These are phyloP conservation scores for Thalia dealbata DNA, from an alignment of 176 grass and related monocot genomes.

Conservation along the genomic window DNA sequence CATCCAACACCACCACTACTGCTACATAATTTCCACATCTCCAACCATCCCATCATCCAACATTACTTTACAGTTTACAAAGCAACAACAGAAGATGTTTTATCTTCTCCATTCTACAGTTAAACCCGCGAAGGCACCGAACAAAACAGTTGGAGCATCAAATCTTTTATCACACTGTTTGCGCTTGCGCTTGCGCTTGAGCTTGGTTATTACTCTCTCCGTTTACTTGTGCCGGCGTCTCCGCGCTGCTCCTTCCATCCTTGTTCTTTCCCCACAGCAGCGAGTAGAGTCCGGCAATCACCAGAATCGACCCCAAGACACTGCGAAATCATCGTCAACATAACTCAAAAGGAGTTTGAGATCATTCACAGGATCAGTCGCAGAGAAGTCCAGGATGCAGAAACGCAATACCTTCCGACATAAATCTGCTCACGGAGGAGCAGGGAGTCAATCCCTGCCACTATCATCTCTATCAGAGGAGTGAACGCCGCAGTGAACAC, in stretches of 20 bases:
- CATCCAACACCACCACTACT: too few species aligned
- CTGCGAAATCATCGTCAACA: background rate
- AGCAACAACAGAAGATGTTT: too few species aligned
- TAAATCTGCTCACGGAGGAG: constrained; percentile 62
- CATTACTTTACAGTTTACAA: too few species aligned
- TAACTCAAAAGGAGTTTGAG: too few species aligned
- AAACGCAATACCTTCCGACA: constrained; percentile 52
- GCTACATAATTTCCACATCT: too few species aligned
- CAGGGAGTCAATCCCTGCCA: constrained; percentile 39
- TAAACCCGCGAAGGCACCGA: too few species aligned
- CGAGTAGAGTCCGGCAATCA: background rate
- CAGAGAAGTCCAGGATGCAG: too few species aligned
- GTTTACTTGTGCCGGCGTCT: background rate
- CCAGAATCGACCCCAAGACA: background rate
- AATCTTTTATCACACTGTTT: background rate
- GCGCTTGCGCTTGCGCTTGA: background rate
- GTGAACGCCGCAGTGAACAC: constrained; percentile 81
- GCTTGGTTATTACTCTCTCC: background rate
- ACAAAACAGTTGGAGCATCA: too few species aligned
- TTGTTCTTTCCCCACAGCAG: constrained; percentile 3
- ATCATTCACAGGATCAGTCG: background rate
- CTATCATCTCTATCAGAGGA: constrained; percentile 52
- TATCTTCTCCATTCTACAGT: too few species aligned
- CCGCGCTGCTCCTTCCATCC: background rate
- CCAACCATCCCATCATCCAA: too few species aligned